Evolutionary conservation across 371 early-diverging fungal genomes (phyloP).

Genomic region (Mucor irregularis): DNA sequence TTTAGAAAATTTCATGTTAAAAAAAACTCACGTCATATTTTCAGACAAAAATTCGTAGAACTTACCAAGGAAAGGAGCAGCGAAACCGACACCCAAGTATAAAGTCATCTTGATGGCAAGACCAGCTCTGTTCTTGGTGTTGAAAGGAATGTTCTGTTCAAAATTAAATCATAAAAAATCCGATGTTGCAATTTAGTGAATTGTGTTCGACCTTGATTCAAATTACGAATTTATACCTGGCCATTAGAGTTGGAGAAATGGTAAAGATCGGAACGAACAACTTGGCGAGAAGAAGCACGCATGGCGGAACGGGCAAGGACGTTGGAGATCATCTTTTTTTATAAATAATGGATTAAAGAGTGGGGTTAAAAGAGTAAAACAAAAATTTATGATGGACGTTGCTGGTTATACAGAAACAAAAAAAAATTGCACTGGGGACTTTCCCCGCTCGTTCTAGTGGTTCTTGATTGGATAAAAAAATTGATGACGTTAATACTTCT

Average conservation of each 20-base stretch:
- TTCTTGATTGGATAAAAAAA: too few relatives aligned
- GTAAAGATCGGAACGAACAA: conserved; percentile 52
- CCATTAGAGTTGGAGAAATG: conserved; percentile 52
- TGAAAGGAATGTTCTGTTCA: conserved; percentile 61
- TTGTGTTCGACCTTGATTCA: neutral
- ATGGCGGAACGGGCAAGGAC: conserved; percentile 51
- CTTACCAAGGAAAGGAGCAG: conserved; percentile 60
- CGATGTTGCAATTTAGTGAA: neutral
- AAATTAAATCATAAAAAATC: neutral
- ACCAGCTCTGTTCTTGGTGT: conserved; percentile 60
- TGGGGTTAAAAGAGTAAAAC: conserved; percentile 4
- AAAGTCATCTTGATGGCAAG: conserved; percentile 56
- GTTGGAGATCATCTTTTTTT: conserved; percentile 37
- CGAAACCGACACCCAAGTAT: conserved; percentile 57
- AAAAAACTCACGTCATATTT: neutral
- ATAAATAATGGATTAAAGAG: conserved; percentile 1
- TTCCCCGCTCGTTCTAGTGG: too few relatives aligned
- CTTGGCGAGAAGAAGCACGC: conserved; percentile 42
- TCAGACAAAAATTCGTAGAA: neutral
- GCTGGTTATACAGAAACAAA: conserved; percentile 2
- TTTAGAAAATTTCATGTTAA: neutral
- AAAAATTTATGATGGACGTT: neutral
- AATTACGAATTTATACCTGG: conserved; percentile 22
- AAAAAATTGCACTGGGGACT: too few relatives aligned
- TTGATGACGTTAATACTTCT: too few relatives aligned